Percentiles rank a stretch among this genome's conserved stretches.
Evolutionary conservation across 495 filamentous ascomycete genomes (phyloP).

Genomic region (Cairneyella variabilis): DNA sequence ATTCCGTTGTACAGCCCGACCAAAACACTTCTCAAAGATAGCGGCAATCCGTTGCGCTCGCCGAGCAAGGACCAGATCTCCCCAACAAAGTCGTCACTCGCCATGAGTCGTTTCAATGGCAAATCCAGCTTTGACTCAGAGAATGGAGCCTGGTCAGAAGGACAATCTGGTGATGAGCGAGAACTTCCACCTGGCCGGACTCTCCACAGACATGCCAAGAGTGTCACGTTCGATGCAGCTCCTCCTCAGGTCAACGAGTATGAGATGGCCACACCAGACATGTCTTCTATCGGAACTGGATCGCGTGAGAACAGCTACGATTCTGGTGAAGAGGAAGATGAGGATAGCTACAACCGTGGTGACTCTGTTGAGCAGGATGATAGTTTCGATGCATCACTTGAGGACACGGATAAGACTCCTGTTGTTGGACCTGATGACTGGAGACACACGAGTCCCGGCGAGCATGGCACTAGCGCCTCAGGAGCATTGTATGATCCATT

Average conservation of each 20-base stretch:
- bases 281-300: slow-evolving; percentile 81
- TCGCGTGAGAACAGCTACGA: slow-evolving; percentile 92
- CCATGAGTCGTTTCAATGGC: slow-evolving; percentile 61
- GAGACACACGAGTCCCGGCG: slow-evolving; percentile 70
- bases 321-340: slow-evolving; percentile 64
- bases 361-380: slow-evolving; percentile 71
- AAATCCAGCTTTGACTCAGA: slow-evolving; percentile 68
- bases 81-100: slow-evolving; percentile 83
- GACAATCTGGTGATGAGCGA: slow-evolving; percentile 47
- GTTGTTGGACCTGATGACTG: slow-evolving; percentile 96
- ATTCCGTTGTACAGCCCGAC: slow-evolving; percentile 37
- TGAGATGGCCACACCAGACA: slow-evolving; percentile 93
- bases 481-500: slow-evolving; percentile 66
- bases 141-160: slow-evolving; percentile 68
- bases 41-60: slow-evolving; percentile 41
- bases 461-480: slow-evolving; percentile 36
- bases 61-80: slow-evolving; percentile 73
- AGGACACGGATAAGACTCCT: slow-evolving; percentile 94
- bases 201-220: slow-evolving; percentile 82
- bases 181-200: slow-evolving; percentile 51
- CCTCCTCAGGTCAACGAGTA: slow-evolving; percentile 95
- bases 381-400: slow-evolving; percentile 88
- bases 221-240: slow-evolving; percentile 91
- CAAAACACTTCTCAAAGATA: slow-evolving; percentile 12
- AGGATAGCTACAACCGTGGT: slow-evolving; percentile 67